Conservation (phyloP, 805 yeast genomes). For the Limtongia smithiae region DNA sequence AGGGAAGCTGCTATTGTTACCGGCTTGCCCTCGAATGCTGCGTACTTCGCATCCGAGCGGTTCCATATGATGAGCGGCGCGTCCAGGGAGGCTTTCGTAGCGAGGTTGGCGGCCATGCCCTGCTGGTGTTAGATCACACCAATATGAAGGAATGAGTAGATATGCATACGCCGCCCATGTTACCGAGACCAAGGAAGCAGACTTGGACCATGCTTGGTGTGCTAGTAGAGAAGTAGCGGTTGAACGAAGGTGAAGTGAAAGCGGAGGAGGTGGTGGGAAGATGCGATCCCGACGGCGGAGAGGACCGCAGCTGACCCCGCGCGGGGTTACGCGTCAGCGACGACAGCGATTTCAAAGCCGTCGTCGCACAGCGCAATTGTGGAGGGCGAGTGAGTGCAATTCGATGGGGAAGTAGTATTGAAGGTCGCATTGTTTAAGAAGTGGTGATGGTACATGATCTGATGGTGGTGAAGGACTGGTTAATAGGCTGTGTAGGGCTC, state of each 20-base stretch:
- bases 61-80: constrained; percentile 28
- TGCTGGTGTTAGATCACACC: neutral
- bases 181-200: constrained; percentile 27
- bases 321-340: neutral
- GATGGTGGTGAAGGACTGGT: too few species aligned
- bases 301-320: neutral
- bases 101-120: constrained; percentile 29
- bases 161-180: constrained; percentile 24
- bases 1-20: constrained; percentile 13
- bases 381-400: too few species aligned
- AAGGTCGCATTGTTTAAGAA: too few species aligned
- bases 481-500: too few species aligned
- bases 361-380: neutral
- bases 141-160: neutral
- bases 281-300: too few species aligned
- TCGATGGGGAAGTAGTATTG: too few species aligned
- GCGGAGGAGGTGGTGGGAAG: too few species aligned
- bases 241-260: too few species aligned
- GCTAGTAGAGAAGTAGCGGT: too few species aligned
- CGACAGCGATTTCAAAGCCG: neutral
- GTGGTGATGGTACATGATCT: too few species aligned
- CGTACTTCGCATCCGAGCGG: constrained; percentile 17
- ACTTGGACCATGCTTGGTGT: constrained; percentile 29
- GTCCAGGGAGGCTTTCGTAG: constrained; percentile 22
- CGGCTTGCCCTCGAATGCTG: constrained; percentile 14